Conservation (phyloP, 768 basidiomycete species). For the Boletellus ananas region DNA sequence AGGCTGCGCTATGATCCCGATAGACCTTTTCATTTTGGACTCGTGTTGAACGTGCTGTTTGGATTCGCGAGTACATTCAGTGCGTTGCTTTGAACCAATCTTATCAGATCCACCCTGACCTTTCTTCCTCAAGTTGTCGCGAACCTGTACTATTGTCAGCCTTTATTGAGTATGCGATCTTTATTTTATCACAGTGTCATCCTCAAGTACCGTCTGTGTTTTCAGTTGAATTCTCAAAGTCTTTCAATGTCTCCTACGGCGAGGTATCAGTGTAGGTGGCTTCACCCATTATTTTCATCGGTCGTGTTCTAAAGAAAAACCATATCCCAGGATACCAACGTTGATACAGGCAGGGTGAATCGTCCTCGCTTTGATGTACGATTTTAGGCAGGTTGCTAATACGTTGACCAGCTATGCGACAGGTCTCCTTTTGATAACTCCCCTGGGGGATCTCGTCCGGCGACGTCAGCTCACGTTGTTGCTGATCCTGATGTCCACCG, state of each 20-base stretch:
- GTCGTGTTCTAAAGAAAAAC: neutral
- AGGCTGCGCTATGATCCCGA: conserved; percentile 49
- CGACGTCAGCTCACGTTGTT: conserved; percentile 66
- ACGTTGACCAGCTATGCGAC: conserved; percentile 53
- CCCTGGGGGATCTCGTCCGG: conserved; percentile 79
- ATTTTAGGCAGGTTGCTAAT: neutral
- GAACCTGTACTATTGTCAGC: conserved; percentile 83
- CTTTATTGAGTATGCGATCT: conserved; percentile 55
- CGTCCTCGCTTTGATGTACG: neutral
- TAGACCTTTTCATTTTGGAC: conserved; percentile 49
- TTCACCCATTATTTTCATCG: neutral
- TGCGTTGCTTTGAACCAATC: conserved; percentile 5
- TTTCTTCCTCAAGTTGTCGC: conserved; percentile 44
- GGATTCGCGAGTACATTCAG: conserved; percentile 55
- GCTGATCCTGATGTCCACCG: conserved; percentile 49
- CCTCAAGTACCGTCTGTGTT: neutral
- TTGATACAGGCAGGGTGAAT: conserved; percentile 63
- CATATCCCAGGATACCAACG: conserved; percentile 53
- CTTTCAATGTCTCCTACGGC: conserved; percentile 37
- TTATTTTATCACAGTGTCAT: neutral
- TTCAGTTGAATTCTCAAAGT: conserved; percentile 34
- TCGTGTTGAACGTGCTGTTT: conserved; percentile 54
- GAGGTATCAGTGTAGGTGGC: conserved; percentile 32
- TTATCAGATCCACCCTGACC: neutral
- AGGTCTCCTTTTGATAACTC: conserved; percentile 72